These are phyloP conservation scores for Brasenia schreberi DNA, from an alignment of 164 flowering plant species.

Conservation along the genomic window DNA sequence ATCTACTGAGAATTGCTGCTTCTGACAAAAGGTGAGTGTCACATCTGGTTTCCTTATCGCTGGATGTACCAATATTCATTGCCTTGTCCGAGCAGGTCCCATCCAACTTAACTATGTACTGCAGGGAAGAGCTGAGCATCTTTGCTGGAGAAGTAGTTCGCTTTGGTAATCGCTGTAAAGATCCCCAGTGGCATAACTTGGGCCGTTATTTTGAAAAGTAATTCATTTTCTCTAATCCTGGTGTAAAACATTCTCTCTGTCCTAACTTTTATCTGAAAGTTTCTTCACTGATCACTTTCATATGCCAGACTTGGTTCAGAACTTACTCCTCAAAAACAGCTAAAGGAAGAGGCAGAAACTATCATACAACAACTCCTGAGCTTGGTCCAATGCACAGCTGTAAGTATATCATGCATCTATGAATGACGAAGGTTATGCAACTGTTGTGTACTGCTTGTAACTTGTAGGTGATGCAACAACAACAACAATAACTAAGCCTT, in stretches of 20 bases:
- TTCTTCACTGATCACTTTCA: background rate
- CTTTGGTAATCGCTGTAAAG: slow-evolving; percentile 92
- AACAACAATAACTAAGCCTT: too few species aligned
- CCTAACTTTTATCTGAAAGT: background rate
- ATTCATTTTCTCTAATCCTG: slow-evolving; percentile 4
- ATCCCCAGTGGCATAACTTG: slow-evolving; percentile 90
- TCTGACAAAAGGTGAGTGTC: slow-evolving; percentile 69
- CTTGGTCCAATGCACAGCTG: slow-evolving; percentile 76
- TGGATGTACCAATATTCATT: background rate
- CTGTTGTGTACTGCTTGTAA: too few species aligned
- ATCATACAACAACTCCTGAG: slow-evolving; percentile 58
- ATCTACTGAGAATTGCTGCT: slow-evolving; percentile 69
- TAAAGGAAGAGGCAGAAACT: slow-evolving; percentile 59
- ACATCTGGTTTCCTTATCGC: background rate
- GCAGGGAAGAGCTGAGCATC: slow-evolving; percentile 73
- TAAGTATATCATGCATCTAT: slow-evolving; percentile 24
- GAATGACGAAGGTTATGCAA: too few species aligned
- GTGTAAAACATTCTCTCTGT: slow-evolving; percentile 1
- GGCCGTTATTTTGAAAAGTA: slow-evolving; percentile 85
- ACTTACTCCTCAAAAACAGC: slow-evolving; percentile 37
- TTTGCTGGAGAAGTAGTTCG: slow-evolving; percentile 82
- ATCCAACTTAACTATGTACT: background rate
- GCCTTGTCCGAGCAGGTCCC: background rate
- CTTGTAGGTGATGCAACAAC: too few species aligned
- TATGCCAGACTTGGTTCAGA: slow-evolving; percentile 50